Evolutionary conservation across 257 asterid species (phyloP).

Genomic region (Jaltomata sinuosa): DNA sequence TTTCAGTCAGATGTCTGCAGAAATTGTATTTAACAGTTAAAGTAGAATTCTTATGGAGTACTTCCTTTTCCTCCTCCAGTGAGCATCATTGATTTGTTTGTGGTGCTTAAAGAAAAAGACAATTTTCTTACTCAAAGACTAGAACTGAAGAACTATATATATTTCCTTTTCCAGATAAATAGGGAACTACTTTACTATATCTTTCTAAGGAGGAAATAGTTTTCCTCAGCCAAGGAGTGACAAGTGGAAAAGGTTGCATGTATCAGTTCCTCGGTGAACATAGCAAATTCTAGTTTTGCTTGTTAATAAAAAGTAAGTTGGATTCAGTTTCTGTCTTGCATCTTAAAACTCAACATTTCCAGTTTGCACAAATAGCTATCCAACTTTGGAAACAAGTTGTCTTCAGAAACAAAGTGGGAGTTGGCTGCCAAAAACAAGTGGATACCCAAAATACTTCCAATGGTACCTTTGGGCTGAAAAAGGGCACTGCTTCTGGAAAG

Average conservation of each 20-base stretch:
- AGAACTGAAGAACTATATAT: neutral
- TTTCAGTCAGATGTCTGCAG: neutral
- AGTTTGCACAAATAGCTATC: neutral
- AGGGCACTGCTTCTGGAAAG: neutral
- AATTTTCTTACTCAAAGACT: neutral
- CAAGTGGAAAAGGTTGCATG: neutral
- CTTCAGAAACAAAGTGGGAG: neutral
- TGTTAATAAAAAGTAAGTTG: neutral
- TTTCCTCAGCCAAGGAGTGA: neutral
- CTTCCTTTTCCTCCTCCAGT: neutral
- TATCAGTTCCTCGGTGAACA: neutral
- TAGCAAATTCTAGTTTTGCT: neutral
- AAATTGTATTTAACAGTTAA: neutral
- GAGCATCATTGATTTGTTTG: neutral
- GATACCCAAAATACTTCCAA: neutral
- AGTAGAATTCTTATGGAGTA: neutral
- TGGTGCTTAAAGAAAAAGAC: neutral
- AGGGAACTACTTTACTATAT: neutral
- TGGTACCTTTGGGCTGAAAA: neutral
- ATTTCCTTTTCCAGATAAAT: neutral
- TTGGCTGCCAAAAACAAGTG: neutral
- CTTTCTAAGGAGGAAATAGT: neutral
- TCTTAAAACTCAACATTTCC: neutral
- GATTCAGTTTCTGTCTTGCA: neutral
- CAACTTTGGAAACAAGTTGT: neutral